Conservation (phyloP, 352 stramenopile genomes). For the Pythium folliculosum region DNA sequence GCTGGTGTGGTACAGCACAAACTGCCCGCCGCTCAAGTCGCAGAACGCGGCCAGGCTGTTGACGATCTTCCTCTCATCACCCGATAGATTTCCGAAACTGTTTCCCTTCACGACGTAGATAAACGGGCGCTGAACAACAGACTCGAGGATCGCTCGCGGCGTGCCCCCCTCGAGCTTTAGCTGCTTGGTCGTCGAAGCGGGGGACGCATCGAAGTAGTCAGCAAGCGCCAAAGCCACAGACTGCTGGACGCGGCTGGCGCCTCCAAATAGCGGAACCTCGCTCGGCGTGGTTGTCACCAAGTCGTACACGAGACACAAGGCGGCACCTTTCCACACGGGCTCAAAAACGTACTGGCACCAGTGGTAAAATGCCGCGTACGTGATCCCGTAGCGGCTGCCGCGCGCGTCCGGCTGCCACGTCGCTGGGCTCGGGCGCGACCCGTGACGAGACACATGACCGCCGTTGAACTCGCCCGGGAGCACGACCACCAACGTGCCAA, state of each 20-base stretch:
- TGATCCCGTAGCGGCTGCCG: not conserved
- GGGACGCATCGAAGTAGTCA: not conserved
- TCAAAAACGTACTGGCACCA: not conserved
- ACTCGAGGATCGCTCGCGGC: constrained; percentile 1
- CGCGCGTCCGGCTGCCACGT: not conserved
- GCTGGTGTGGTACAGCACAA: not conserved
- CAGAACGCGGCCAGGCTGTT: not conserved
- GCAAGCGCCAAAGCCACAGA: not conserved
- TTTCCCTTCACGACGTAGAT: not conserved
- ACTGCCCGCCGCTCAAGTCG: not conserved
- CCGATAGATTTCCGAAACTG: not conserved
- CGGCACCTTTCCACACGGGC: not conserved
- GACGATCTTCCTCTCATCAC: not conserved
- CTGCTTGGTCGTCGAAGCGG: not conserved
- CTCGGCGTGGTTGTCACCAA: no score
- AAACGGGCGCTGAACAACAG: not conserved
- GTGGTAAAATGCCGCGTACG: not conserved
- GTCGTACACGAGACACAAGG: not conserved
- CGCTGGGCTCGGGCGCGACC: not conserved
- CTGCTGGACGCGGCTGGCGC: not conserved
- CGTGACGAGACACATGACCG: constrained; percentile 13
- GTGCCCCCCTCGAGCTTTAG: not conserved
- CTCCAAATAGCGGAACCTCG: no score
- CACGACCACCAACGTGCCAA: constrained; percentile 43
- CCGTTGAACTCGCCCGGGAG: constrained; percentile 31